Percentiles rank a stretch among this genome's conserved stretches.
Conservation (phyloP, 495 filamentous ascomycete genomes). For the Trichodelitschia bisporula region DNA sequence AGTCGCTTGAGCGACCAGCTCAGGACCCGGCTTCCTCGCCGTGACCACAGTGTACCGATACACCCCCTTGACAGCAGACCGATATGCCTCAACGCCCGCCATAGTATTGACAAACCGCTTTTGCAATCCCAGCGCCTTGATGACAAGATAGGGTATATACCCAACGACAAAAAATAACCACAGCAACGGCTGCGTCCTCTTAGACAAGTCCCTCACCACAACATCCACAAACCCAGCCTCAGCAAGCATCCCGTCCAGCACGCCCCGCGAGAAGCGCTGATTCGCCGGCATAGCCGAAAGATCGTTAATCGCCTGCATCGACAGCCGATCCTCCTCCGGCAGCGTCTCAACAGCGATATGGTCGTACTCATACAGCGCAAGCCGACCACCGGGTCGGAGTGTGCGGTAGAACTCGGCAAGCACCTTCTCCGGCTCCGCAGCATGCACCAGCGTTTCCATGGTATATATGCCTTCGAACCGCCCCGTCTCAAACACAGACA, state of each 20-base stretch:
- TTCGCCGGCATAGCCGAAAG: conserved; percentile 26
- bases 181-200: conserved; percentile 26
- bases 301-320: conserved; percentile 16
- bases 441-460: conserved; percentile 34
- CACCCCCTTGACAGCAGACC: not conserved
- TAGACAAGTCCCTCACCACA: conserved; percentile 20
- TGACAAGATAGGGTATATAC: conserved; percentile 25
- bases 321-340: conserved; percentile 10
- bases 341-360: conserved; percentile 10
- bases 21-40: conserved; percentile 1
- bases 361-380: conserved; percentile 28
- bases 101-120: conserved; percentile 23
- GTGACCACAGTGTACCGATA: not conserved
- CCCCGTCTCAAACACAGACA: conserved; percentile 14
- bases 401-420: conserved; percentile 24
- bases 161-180: conserved; percentile 26
- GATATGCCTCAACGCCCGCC: conserved; percentile 17
- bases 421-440: conserved; percentile 23
- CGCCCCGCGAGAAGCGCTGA: conserved; percentile 7
- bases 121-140: conserved; percentile 22
- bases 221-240: conserved; percentile 27
- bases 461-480: conserved; percentile 31
- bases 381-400: conserved; percentile 22
- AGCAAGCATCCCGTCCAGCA: conserved; percentile 17
- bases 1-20: too few species aligned